Evolutionary conservation across 306 rosid species (phyloP).

Genomic region (Cicer yamashitae): DNA sequence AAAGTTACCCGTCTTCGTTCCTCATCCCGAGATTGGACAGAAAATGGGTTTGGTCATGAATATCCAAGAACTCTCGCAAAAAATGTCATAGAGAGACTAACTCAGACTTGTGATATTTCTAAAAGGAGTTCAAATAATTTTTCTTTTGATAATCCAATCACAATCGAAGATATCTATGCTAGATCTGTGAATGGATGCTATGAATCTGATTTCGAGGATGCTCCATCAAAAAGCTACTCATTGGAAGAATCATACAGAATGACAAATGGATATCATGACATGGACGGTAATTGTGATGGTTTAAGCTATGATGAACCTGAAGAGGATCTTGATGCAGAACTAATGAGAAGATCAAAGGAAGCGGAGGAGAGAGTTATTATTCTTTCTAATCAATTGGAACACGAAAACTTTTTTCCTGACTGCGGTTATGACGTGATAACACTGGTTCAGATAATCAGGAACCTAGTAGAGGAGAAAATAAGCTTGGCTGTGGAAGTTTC

Average conservation of each 20-base stretch:
- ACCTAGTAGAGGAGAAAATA: constrained; percentile 69
- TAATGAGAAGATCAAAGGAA: constrained; percentile 68
- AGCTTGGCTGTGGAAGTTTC: constrained; percentile 81
- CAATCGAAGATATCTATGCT: constrained; percentile 74
- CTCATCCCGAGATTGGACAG: constrained; percentile 71
- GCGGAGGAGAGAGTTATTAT: constrained; percentile 79
- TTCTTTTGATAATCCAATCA: constrained; percentile 67
- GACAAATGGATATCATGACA: constrained; percentile 53
- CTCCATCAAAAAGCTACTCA: constrained; percentile 51
- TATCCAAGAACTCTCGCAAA: constrained; percentile 88
- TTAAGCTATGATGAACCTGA: constrained; percentile 56
- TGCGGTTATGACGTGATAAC: constrained; percentile 64
- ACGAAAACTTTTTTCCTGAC: constrained; percentile 64
- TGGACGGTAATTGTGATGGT: constrained; percentile 50
- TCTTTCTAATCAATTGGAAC: constrained; percentile 72
- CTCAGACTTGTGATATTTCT: constrained; percentile 62
- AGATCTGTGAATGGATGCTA: constrained; percentile 59
- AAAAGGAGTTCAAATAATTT: constrained; percentile 55
- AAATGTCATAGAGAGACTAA: constrained; percentile 86
- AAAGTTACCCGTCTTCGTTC: constrained; percentile 54
- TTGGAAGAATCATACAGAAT: constrained; percentile 56
- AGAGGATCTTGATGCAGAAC: constrained; percentile 64
- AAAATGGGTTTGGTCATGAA: constrained; percentile 72
- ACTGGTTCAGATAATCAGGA: constrained; percentile 68
- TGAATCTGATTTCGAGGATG: constrained; percentile 58